Base-by-base conservation (phyloP, 2,329 filamentous ascomycete genomes). In the Colletotrichum tabaci region DNA sequence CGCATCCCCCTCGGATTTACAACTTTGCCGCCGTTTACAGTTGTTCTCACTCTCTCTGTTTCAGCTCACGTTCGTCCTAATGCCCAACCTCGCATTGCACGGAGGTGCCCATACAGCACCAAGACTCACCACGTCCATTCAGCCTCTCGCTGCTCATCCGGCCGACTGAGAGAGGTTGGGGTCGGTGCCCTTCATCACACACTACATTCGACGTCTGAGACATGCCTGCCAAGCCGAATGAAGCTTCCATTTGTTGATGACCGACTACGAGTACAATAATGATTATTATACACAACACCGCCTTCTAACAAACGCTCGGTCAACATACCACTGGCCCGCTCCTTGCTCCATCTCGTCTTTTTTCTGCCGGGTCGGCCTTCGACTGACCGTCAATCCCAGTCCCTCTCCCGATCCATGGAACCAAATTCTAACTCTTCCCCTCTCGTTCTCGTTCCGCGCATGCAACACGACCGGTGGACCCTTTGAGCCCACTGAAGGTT, bases 191-290 rank as follows among this genome's bases (percentile, higher is more conserved):
- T 35, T 61, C 53, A 69, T 61, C 30, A 71, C 23, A 46, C 30
- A 30, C 67, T 62, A 67, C 49, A 61, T 44, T 56, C 63, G 26
- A 67, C 42, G 63, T 61, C 49, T 61, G 50, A 71, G 63, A 67
- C 56, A 71, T 61, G 63, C 42, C 63, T 71, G 62, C 63, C 56
- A 61, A 61, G 67, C 63, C 63, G 46, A 53, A 52, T 58, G 18
- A 23, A 47, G 26, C 44, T 44, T 35, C 49, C 16, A 15, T 46
- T 47, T 40, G 64, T 40, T 47, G 68, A 53, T 44, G 35, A 46
- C 35, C n/a, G 64, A 47, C 56, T 56, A 15, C 23, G 23, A 13
- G 42, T 50, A 49, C 49, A 40, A 30, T 9, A 30, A 30, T 2
- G 40, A 10, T 44, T 10, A 9, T 2, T 4, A 44, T 9, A 12